These are phyloP conservation scores for Beauveria medogensis DNA, from an alignment of 2,329 filamentous ascomycete genomes.

Conservation along the genomic window DNA sequence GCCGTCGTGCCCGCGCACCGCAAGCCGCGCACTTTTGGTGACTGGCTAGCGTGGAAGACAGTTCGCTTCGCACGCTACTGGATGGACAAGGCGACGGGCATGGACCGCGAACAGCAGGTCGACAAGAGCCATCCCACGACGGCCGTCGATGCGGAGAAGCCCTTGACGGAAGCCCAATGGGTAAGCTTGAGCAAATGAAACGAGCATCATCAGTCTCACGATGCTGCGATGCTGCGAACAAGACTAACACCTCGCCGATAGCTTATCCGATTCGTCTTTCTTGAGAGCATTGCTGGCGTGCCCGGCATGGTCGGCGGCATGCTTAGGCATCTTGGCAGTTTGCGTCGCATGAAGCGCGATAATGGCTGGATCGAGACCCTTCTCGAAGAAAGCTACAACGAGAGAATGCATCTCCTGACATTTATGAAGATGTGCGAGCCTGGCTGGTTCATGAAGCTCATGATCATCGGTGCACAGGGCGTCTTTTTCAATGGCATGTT, in stretches of 20 bases:
- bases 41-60: conserved; percentile 69
- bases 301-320: conserved; percentile 97
- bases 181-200: conserved; percentile 23
- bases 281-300: conserved; percentile 90
- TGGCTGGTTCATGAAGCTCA: conserved; percentile 81
- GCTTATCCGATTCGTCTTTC: conserved; percentile 80
- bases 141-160: conserved; percentile 42
- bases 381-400: conserved; percentile 84
- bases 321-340: conserved; percentile 77
- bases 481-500: conserved; percentile 97
- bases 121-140: conserved; percentile 50
- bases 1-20: conserved; percentile 69
- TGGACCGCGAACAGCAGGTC: conserved; percentile 61
- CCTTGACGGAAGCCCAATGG: conserved; percentile 82
- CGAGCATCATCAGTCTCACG: neutral
- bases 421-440: conserved; percentile 78
- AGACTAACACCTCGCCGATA: conserved; percentile 15
- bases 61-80: conserved; percentile 69
- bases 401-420: conserved; percentile 85
- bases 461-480: conserved; percentile 87
- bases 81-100: conserved; percentile 74
- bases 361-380: conserved; percentile 96
- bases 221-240: neutral
- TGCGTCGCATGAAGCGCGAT: conserved; percentile 80
- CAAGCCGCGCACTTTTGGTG: conserved; percentile 61